Evolutionary conservation across 495 filamentous ascomycete genomes (phyloP).

Genomic region (Tuber calosporum): DNA sequence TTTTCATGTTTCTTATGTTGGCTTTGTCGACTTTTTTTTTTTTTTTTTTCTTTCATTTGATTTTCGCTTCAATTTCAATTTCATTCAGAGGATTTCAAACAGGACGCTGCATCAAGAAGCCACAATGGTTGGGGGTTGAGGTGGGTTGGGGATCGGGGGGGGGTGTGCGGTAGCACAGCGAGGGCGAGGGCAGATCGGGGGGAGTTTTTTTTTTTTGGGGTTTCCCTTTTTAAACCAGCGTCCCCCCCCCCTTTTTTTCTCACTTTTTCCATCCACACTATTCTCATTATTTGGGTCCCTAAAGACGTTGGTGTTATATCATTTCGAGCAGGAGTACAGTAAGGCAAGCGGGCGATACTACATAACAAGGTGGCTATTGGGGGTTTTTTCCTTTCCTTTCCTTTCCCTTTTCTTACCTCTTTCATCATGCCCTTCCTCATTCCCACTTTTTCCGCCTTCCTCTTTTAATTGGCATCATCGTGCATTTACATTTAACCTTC

Average conservation of each 20-base stretch:
- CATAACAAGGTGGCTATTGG: neutral
- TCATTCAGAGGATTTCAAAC: constrained; percentile 22
- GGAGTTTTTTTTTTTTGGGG: neutral
- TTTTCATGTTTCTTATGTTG: constrained; percentile 29
- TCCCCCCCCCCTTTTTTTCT: neutral
- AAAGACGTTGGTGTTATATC: neutral
- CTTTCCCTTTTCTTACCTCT: neutral
- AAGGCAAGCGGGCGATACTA: constrained; percentile 4
- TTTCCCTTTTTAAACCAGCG: neutral
- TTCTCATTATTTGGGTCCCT: neutral
- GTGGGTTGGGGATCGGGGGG: neutral
- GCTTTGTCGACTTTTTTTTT: constrained; percentile 29
- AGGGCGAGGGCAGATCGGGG: neutral
- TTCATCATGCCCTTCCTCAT: constrained; percentile 4
- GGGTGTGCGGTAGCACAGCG: neutral
- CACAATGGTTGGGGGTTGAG: constrained; percentile 8
- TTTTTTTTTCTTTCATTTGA: constrained; percentile 8
- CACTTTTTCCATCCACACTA: neutral
- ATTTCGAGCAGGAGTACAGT: neutral
- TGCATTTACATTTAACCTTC: neutral
- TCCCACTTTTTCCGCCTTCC: neutral
- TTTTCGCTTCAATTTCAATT: constrained; percentile 6
- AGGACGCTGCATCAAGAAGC: constrained; percentile 31
- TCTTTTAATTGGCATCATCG: neutral
- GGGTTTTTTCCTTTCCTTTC: neutral